Evolutionary conservation across 306 rosid genomes (phyloP).

Genomic region (Malus sylvestris): DNA sequence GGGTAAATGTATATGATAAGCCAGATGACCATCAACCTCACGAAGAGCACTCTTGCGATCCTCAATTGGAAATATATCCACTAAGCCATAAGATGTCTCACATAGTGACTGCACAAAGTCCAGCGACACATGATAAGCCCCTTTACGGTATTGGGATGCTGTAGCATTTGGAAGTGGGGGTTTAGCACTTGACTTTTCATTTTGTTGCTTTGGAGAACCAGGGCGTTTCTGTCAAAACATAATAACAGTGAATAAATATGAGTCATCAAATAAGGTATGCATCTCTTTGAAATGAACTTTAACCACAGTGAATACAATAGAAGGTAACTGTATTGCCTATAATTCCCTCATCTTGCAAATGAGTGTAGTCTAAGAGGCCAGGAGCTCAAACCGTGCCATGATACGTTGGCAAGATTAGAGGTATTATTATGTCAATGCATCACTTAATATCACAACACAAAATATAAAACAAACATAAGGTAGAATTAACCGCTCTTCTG

Average conservation of each 20-base stretch:
- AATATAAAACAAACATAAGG: background rate
- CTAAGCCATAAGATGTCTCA: constrained; percentile 90
- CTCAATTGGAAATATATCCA: constrained; percentile 93
- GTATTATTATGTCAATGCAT: background rate
- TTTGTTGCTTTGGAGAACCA: constrained; percentile 69
- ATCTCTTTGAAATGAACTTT: background rate
- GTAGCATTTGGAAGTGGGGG: constrained; percentile 72
- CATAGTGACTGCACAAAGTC: constrained; percentile 92
- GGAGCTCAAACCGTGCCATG: background rate
- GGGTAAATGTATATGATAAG: constrained; percentile 3
- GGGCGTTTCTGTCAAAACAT: constrained; percentile 64
- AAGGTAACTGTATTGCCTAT: background rate
- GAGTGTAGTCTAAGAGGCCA: background rate
- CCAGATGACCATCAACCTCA: constrained; percentile 57
- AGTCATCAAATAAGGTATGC: background rate
- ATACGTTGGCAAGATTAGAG: background rate
- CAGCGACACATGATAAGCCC: constrained; percentile 68
- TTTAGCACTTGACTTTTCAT: constrained; percentile 56
- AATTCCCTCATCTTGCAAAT: background rate
- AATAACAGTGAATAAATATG: background rate
- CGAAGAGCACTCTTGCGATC: constrained; percentile 93
- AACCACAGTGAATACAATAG: background rate
- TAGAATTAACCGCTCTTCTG: background rate
- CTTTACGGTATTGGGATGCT: constrained; percentile 70
- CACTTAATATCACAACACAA: background rate